A percentile compares a stretch with the other conserved stretches of the same genome.
Conservation (phyloP, 768 basidiomycete species). For the Phylloporus sp. region DNA sequence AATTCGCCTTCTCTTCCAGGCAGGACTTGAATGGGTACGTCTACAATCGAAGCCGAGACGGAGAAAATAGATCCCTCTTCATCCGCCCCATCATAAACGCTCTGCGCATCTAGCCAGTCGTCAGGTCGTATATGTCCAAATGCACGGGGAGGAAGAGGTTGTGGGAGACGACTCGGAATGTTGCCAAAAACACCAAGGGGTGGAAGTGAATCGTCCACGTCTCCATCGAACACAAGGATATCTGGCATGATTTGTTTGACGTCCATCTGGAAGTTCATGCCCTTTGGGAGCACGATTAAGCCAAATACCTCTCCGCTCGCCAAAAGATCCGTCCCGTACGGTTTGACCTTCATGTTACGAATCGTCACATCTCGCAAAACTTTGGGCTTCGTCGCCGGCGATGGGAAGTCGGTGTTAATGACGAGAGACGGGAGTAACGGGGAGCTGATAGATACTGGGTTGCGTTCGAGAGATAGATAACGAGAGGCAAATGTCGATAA, state of each 20-base stretch:
- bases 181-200: constrained; percentile 16
- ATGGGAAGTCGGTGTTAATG: constrained; percentile 55
- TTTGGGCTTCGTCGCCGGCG: constrained; percentile 57
- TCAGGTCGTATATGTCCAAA: constrained; percentile 74
- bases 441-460: constrained; percentile 56
- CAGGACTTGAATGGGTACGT: constrained; percentile 74
- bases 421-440: constrained; percentile 51
- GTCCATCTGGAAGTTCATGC: constrained; percentile 61
- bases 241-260: constrained; percentile 70
- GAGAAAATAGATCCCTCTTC: constrained; percentile 52
- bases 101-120: constrained; percentile 56
- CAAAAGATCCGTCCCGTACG: constrained; percentile 44
- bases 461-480: constrained; percentile 56
- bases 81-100: constrained; percentile 40
- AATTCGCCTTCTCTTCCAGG: constrained; percentile 77
- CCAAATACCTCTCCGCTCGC: constrained; percentile 71
- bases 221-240: constrained; percentile 74
- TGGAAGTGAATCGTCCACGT: constrained; percentile 38
- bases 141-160: constrained; percentile 66
- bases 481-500: constrained; percentile 62
- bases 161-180: constrained; percentile 49
- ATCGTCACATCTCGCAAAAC: constrained; percentile 72
- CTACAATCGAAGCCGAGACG: constrained; percentile 62
- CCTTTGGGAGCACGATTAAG: constrained; percentile 61
- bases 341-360: constrained; percentile 67